phyloP scores from a whole-genome alignment of 2,329 filamentous ascomycete species.

The Talaromyces funiculosus region DNA sequence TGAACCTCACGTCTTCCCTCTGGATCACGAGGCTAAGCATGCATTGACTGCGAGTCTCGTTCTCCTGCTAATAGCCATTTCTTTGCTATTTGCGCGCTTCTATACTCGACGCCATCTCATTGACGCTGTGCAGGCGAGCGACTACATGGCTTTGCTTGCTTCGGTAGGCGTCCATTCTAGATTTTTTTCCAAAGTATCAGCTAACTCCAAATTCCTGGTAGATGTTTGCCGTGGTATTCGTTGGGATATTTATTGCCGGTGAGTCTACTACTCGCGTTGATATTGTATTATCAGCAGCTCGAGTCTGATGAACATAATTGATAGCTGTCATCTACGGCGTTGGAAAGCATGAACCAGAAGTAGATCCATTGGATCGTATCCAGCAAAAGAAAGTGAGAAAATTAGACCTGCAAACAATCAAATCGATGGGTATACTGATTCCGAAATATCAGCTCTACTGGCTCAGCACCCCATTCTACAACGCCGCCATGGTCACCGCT shows the following conservation, averaged over 20 bases:
- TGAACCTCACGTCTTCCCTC: conserved; percentile 18
- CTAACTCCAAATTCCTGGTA: conserved; percentile 9
- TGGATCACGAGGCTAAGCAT: conserved; percentile 24
- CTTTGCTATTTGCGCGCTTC: conserved; percentile 27
- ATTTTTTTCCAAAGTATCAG: background rate
- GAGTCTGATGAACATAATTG: background rate
- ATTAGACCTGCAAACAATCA: background rate
- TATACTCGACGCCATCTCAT: conserved; percentile 29
- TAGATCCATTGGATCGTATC: conserved; percentile 24
- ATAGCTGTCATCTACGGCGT: conserved; percentile 31
- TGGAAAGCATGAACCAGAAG: conserved; percentile 29
- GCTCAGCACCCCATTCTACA: conserved; percentile 36
- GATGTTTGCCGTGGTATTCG: conserved; percentile 30
- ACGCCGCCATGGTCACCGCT: conserved; percentile 34
- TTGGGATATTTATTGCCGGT: conserved; percentile 28
- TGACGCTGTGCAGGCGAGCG: conserved; percentile 30
- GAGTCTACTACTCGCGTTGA: background rate
- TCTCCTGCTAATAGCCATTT: conserved; percentile 27
- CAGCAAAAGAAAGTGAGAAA: conserved; percentile 29
- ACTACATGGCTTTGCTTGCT: conserved; percentile 33
- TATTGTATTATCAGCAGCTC: background rate
- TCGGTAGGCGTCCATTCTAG: conserved; percentile 21
- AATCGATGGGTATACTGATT: background rate
- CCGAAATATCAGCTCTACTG: conserved; percentile 28
- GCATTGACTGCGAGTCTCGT: conserved; percentile 26